These are phyloP conservation scores for Phytophthora pinifolia DNA, from an alignment of 352 stramenopile genomes.

Conservation along the genomic window DNA sequence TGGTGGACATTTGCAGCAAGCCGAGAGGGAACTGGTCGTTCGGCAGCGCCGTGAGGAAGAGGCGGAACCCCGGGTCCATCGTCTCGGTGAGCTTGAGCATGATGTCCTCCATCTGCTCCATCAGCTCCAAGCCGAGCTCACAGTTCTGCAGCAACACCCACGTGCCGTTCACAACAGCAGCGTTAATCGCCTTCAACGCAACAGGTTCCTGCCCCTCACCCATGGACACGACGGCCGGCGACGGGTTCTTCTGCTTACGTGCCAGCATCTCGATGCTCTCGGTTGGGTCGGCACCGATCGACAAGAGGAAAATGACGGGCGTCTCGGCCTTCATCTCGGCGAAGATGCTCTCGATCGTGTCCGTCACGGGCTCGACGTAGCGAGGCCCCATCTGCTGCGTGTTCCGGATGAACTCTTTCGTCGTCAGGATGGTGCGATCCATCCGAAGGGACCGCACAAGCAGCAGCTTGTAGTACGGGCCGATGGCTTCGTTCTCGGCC, in stretches of 20 bases:
- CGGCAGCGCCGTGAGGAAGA: constrained; percentile 98
- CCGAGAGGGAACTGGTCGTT: constrained; percentile 96
- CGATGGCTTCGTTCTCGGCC: constrained; percentile 92
- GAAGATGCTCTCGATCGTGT: constrained; percentile 99
- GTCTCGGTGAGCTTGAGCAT: constrained; percentile 94
- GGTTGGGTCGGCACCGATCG: constrained; percentile 96
- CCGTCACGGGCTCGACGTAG: constrained; percentile 98
- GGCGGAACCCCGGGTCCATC: constrained; percentile 95
- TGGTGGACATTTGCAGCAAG: constrained; percentile 98
- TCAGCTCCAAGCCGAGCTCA: constrained; percentile 96
- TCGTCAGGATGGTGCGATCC: constrained; percentile 97
- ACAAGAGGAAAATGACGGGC: constrained; percentile 98
- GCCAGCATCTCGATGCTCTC: constrained; percentile 97
- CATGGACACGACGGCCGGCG: constrained; percentile 96
- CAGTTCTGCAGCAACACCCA: constrained; percentile 99
- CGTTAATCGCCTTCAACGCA: constrained; percentile 96
- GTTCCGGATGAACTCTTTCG: constrained; percentile 97
- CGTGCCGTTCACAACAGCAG: constrained; percentile 95
- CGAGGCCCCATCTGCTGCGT: constrained; percentile 95
- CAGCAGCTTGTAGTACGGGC: constrained; percentile 96
- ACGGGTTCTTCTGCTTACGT: constrained; percentile 96
- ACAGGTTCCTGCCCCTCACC: constrained; percentile 98
- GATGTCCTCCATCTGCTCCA: constrained; percentile 99
- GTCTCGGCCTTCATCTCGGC: constrained; percentile 95
- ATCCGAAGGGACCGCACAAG: constrained; percentile 97